Conservation (phyloP, 1,139 yeast species). For the Magnusiomyces ingens region DNA sequence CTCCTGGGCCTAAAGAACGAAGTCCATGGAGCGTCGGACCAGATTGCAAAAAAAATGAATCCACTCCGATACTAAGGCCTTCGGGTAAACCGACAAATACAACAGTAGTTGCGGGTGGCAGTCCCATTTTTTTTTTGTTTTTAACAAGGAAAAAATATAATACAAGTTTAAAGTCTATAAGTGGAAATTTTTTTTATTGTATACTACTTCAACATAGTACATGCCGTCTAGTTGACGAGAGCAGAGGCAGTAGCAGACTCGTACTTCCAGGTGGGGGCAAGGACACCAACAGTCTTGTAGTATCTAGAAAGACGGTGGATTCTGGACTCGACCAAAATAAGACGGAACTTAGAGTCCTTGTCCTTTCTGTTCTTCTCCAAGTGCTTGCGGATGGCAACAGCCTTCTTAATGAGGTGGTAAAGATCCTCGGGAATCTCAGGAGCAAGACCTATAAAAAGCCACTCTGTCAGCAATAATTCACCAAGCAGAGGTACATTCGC, state of each 20-base stretch:
- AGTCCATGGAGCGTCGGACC: neutral
- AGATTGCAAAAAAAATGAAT: neutral
- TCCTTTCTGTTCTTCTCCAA: constrained; percentile 99
- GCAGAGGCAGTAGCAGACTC: constrained; percentile 99
- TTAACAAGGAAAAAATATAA: neutral
- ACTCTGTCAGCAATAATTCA: constrained; percentile 34
- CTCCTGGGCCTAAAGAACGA: neutral
- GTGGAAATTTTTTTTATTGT: neutral
- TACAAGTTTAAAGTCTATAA: neutral
- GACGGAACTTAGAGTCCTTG: constrained; percentile 99
- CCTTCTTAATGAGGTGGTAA: constrained; percentile 98
- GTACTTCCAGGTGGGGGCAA: constrained; percentile 99
- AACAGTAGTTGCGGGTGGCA: neutral
- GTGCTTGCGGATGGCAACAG: constrained; percentile 99
- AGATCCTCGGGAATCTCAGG: constrained; percentile 99
- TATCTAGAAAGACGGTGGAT: constrained; percentile 99
- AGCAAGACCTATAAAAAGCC: constrained; percentile 53
- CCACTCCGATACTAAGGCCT: neutral
- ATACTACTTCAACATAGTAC: neutral
- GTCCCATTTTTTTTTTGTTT: neutral
- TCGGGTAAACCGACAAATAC: neutral
- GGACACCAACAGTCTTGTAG: constrained; percentile 98
- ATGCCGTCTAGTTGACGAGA: constrained; percentile 71
- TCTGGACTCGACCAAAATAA: constrained; percentile 99
- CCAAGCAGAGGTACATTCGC: constrained; percentile 36